phyloP scores from a whole-genome alignment of 495 filamentous ascomycete genomes.

The Friedmanniomyces simplex region DNA sequence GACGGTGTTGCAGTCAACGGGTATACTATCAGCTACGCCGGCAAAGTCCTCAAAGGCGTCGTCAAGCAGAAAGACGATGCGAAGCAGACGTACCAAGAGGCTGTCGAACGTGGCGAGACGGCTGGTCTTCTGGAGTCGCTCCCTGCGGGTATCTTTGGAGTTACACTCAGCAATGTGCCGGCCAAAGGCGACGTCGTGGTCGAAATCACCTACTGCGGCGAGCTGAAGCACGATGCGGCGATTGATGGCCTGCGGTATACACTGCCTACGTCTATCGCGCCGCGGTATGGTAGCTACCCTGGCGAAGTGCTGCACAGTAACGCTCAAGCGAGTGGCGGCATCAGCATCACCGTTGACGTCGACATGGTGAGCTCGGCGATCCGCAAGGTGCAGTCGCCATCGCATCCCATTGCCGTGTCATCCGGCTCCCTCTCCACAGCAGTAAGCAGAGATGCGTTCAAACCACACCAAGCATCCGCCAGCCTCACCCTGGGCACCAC shows the following conservation, averaged over 20 bases:
- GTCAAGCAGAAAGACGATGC: slow-evolving; percentile 54
- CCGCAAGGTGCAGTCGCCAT: slow-evolving; percentile 50
- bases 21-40: slow-evolving; percentile 47
- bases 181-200: slow-evolving; percentile 42
- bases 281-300: slow-evolving; percentile 48
- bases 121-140: slow-evolving; percentile 54
- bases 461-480: slow-evolving; percentile 48
- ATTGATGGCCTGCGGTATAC: slow-evolving; percentile 54
- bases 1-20: slow-evolving; percentile 55
- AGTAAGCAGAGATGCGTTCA: slow-evolving; percentile 26
- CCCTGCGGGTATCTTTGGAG: slow-evolving; percentile 52
- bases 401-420: slow-evolving; percentile 54
- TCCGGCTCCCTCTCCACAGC: slow-evolving; percentile 47
- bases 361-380: slow-evolving; percentile 47
- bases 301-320: slow-evolving; percentile 18
- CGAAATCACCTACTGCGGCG: slow-evolving; percentile 53
- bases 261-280: slow-evolving; percentile 51
- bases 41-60: slow-evolving; percentile 41
- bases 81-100: slow-evolving; percentile 41
- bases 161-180: slow-evolving; percentile 53
- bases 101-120: slow-evolving; percentile 44
- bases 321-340: slow-evolving; percentile 30
- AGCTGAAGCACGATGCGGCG: slow-evolving; percentile 56
- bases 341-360: slow-evolving; percentile 51
- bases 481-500: slow-evolving; percentile 42